Percentiles rank a stretch among this genome's conserved stretches.
phyloP scores from a whole-genome alignment of 2,329 filamentous ascomycete genomes.

The Neofusicoccum umdonicola region DNA sequence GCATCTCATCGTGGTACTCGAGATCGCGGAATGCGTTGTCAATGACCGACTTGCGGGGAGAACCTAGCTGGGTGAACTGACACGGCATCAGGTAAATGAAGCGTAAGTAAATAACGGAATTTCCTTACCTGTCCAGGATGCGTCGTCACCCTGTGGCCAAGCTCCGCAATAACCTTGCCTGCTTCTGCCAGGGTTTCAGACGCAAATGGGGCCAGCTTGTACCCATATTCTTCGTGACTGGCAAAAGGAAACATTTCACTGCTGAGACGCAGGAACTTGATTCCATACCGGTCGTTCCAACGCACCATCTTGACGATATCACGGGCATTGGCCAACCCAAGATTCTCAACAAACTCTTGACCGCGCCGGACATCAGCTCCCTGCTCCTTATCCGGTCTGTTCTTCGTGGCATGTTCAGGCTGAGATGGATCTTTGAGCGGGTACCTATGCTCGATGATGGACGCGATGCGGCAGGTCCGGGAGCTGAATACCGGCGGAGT shows the following conservation, averaged over 20 bases:
- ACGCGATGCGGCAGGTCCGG: constrained; percentile 84
- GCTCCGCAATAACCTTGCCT: constrained; percentile 71
- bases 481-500: constrained; percentile 87
- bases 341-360: constrained; percentile 67
- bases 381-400: constrained; percentile 73
- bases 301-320: constrained; percentile 82
- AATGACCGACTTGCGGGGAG: constrained; percentile 74
- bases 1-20: constrained; percentile 83
- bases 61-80: constrained; percentile 85
- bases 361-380: constrained; percentile 66
- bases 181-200: constrained; percentile 72
- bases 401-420: constrained; percentile 80
- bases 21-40: constrained; percentile 75
- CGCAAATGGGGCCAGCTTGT: constrained; percentile 80
- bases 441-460: constrained; percentile 84
- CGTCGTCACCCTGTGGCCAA: constrained; percentile 82
- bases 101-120: constrained; percentile 13
- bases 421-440: constrained; percentile 72
- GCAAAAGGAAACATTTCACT: constrained; percentile 98
- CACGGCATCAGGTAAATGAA: not conserved
- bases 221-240: constrained; percentile 82
- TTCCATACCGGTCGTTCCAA: constrained; percentile 91
- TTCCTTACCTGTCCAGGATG: constrained; percentile 73
- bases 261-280: constrained; percentile 87
- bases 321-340: constrained; percentile 77